Percentiles rank a stretch among this genome's conserved stretches.
Conservation (phyloP, 1,284 basidiomycete species). For the Ganoderma multipileum region DNA sequence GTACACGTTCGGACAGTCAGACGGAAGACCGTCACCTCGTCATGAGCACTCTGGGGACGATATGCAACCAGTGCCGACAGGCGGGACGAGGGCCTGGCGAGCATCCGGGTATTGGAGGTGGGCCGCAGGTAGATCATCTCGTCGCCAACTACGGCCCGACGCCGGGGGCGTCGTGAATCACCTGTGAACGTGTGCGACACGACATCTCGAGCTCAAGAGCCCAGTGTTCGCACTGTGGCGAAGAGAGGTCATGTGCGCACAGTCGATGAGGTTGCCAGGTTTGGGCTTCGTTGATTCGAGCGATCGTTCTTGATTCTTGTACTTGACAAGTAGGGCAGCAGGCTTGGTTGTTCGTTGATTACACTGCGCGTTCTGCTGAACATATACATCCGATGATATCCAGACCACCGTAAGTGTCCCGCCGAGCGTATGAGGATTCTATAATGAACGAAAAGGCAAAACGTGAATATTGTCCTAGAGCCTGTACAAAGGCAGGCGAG, state of each 20-base stretch:
- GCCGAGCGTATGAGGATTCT: neutral
- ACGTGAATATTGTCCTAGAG: neutral
- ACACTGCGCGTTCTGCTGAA: neutral
- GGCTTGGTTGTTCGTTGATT: neutral
- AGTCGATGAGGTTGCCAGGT: neutral
- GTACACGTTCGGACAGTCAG: constrained; percentile 6
- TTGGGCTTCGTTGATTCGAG: neutral
- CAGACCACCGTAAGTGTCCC: neutral
- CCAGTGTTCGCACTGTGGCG: neutral
- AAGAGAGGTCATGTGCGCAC: neutral
- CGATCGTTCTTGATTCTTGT: neutral
- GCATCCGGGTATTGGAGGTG: constrained; percentile 10
- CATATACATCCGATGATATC: neutral
- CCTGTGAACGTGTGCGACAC: neutral
- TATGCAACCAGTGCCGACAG: constrained; percentile 12
- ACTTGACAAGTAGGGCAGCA: neutral
- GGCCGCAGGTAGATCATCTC: constrained; percentile 10
- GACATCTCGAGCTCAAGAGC: neutral
- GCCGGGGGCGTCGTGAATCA: neutral
- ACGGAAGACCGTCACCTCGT: constrained; percentile 27
- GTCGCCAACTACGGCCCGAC: constrained; percentile 2
- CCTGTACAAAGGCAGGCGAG: neutral
- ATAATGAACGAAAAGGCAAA: neutral
- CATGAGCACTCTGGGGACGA: constrained; percentile 12
- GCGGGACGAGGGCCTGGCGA: constrained; percentile 9